Percentiles rank a stretch among this genome's conserved stretches.
These are phyloP conservation scores for Aspergillus floridensis DNA, from an alignment of 2,329 filamentous ascomycete genomes.

Conservation along the genomic window DNA sequence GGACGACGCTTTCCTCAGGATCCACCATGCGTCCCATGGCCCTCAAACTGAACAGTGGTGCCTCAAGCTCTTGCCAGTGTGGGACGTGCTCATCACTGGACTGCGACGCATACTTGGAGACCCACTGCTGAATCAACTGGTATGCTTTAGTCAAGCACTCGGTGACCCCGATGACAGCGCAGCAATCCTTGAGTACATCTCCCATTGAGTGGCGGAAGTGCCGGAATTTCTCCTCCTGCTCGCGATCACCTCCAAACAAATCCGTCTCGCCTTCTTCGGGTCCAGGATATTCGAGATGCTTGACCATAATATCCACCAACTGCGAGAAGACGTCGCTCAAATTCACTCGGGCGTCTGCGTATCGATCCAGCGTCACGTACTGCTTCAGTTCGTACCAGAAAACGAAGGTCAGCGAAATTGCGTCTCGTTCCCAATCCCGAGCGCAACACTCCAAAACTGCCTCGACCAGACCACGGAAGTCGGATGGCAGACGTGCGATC, in stretches of 20 bases:
- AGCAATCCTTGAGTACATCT: conserved; percentile 94
- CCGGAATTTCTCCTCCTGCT: conserved; percentile 94
- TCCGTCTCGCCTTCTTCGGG: conserved; percentile 75
- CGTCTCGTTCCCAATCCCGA: conserved; percentile 82
- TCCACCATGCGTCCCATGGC: conserved; percentile 97
- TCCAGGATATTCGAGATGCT: conserved; percentile 81
- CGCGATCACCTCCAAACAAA: conserved; percentile 91
- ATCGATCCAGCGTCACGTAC: conserved; percentile 86
- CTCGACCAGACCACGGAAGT: conserved; percentile 84
- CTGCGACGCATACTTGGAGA: conserved; percentile 73
- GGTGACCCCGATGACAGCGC: conserved; percentile 90
- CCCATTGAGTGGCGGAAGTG: conserved; percentile 97
- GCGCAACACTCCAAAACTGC: conserved; percentile 88
- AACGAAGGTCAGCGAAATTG: conserved; percentile 87
- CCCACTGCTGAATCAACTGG: conserved; percentile 82
- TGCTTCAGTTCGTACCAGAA: conserved; percentile 99
- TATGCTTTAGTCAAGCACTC: conserved; percentile 90
- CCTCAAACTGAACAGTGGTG: conserved; percentile 89
- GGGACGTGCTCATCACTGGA: conserved; percentile 74
- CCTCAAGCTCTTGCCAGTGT: conserved; percentile 94
- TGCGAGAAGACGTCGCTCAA: conserved; percentile 80
- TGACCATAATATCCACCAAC: conserved; percentile 88
- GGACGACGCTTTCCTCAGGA: conserved; percentile 77
- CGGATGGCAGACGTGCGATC: conserved; percentile 75
- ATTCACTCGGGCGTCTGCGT: conserved; percentile 74